Evolutionary conservation across 345 rosid species (phyloP).

Genomic region (Sisymbrium altissimum): DNA sequence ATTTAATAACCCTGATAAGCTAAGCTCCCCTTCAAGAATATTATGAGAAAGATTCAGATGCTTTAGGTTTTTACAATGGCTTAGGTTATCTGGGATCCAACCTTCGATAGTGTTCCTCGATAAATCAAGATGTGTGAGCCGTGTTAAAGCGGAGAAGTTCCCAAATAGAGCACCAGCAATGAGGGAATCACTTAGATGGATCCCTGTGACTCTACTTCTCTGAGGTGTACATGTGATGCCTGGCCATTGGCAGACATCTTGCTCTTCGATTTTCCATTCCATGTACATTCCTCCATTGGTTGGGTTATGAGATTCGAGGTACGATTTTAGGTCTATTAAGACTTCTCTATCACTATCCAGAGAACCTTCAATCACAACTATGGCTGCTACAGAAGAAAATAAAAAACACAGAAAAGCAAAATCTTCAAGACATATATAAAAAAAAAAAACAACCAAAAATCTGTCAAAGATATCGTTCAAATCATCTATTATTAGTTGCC

Average conservation of each 20-base stretch:
- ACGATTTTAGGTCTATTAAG: slow-evolving; percentile 46
- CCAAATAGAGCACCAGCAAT: slow-evolving; percentile 45
- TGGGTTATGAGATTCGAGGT: slow-evolving; percentile 45
- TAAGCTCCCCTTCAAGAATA: slow-evolving; percentile 44
- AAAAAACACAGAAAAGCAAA: too few relatives aligned
- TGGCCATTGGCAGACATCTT: slow-evolving; percentile 61
- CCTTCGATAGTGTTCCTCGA: slow-evolving; percentile 64
- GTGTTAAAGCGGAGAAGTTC: slow-evolving; percentile 61
- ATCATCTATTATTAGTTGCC: too few relatives aligned
- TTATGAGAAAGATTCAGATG: slow-evolving; percentile 67
- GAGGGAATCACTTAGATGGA: slow-evolving; percentile 44
- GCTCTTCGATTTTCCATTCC: slow-evolving; percentile 44
- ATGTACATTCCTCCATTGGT: slow-evolving; percentile 50
- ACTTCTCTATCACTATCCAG: slow-evolving; percentile 57
- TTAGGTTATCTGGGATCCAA: slow-evolving; percentile 50
- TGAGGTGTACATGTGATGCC: slow-evolving; percentile 53
- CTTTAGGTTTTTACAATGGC: slow-evolving; percentile 48
- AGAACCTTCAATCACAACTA: slow-evolving; percentile 52
- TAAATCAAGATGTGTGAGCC: slow-evolving; percentile 65
- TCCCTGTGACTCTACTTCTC: slow-evolving; percentile 54
- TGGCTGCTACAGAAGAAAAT: slow-evolving; percentile 32
- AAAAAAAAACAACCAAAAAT: too few relatives aligned
- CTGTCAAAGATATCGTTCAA: too few relatives aligned
- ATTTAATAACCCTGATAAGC: slow-evolving; percentile 46
- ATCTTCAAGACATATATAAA: too few relatives aligned